These are phyloP conservation scores for Rhizopus stolonifer DNA, from an alignment of 371 early-diverging fungal genomes.

Conservation along the genomic window DNA sequence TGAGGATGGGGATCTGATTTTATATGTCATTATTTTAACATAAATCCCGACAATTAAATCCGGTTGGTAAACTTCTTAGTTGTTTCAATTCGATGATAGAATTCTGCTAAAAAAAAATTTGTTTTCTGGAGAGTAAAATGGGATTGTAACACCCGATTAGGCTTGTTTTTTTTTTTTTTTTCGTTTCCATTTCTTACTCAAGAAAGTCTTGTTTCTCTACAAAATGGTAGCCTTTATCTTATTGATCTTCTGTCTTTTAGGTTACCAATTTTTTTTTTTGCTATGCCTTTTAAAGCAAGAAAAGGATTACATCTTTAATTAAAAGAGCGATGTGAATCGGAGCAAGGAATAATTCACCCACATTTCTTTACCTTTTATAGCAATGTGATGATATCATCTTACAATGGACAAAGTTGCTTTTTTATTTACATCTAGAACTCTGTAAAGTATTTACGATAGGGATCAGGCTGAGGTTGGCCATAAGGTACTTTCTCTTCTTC, in stretches of 20 bases:
- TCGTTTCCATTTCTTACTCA: no score
- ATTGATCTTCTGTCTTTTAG: neutral
- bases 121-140: neutral
- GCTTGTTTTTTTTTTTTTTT: no score
- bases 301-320: neutral
- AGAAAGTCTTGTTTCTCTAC: no score
- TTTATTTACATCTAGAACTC: conserved; percentile 20
- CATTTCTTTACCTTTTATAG: neutral
- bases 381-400: no score
- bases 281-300: neutral
- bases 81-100: neutral
- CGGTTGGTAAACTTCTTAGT: neutral
- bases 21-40: conserved; percentile 3
- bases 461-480: conserved; percentile 33
- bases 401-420: neutral
- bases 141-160: neutral
- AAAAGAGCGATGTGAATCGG: neutral
- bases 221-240: no score
- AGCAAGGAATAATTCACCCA: neutral
- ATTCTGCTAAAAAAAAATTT: neutral
- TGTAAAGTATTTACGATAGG: conserved; percentile 29
- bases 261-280: neutral
- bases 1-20: neutral
- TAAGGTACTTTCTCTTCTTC: conserved; percentile 69
- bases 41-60: neutral